Evolutionary conservation across 495 filamentous ascomycete species (phyloP).

Genomic region (Xylaria flabelliformis): DNA sequence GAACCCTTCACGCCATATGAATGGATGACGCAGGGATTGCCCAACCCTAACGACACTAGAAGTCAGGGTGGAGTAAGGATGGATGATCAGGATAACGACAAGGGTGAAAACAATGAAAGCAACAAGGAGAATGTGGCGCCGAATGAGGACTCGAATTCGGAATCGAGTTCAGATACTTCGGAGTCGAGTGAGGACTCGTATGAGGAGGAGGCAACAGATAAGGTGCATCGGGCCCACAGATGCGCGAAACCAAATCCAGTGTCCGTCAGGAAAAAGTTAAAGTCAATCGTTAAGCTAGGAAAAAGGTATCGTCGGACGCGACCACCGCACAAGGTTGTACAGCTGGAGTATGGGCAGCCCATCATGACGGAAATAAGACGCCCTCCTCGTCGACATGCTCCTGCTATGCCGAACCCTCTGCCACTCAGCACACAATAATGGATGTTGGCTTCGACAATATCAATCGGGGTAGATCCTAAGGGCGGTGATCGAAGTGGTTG

Average conservation of each 20-base stretch:
- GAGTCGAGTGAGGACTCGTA: too few relatives aligned
- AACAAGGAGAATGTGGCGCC: not conserved
- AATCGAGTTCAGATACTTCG: too few relatives aligned
- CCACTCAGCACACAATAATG: too few relatives aligned
- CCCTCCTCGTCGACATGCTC: not conserved
- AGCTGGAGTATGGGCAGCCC: not conserved
- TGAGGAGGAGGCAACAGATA: too few relatives aligned
- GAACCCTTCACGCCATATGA: constrained; percentile 17
- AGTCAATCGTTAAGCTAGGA: not conserved
- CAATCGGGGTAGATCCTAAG: not conserved
- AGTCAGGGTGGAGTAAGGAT: not conserved
- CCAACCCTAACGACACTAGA: not conserved
- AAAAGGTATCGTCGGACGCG: not conserved
- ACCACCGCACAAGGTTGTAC: not conserved
- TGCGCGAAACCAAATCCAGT: not conserved
- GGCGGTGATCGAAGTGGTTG: too few relatives aligned
- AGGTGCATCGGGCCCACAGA: not conserved
- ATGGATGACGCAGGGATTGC: not conserved
- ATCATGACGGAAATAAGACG: not conserved
- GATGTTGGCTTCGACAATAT: too few relatives aligned
- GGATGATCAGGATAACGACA: not conserved
- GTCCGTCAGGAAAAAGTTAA: not conserved
- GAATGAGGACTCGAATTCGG: not conserved
- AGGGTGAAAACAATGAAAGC: not conserved
- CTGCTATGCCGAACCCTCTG: too few relatives aligned